These are phyloP conservation scores for Pedinophyceae sp. DNA, from an alignment of 139 green algal genomes.

Conservation along the genomic window DNA sequence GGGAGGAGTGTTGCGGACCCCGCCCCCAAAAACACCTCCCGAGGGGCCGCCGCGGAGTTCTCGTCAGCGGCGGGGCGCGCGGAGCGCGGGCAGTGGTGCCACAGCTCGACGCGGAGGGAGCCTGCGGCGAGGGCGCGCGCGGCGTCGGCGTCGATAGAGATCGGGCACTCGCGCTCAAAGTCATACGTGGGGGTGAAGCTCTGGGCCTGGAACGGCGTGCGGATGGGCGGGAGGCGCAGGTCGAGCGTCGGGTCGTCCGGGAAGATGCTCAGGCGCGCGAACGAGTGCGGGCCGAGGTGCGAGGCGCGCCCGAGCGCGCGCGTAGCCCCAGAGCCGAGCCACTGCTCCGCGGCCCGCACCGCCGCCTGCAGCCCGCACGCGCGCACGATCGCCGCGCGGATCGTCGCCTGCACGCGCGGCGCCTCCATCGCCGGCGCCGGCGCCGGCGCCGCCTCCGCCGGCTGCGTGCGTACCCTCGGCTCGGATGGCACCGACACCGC, in stretches of 20 bases:
- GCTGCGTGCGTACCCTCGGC: no score
- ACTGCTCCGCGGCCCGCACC: neutral
- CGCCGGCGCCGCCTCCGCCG: no score
- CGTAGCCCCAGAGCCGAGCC: neutral
- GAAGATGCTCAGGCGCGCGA: neutral
- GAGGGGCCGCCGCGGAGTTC: neutral
- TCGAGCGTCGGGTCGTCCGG: neutral
- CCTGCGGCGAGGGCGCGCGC: neutral
- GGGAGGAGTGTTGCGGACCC: neutral
- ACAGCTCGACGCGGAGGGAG: neutral
- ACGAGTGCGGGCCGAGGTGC: neutral
- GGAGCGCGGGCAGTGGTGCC: neutral
- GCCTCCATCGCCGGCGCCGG: neutral
- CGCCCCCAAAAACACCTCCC: neutral
- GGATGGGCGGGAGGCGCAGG: neutral
- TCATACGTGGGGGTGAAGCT: neutral
- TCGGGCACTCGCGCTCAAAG: neutral
- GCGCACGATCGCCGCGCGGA: neutral
- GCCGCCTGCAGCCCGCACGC: neutral
- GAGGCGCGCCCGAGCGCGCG: neutral
- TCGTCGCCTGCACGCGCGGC: neutral
- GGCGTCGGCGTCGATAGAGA: neutral
- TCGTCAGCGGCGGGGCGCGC: no score
- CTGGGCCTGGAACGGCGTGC: neutral
- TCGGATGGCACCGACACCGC: no score